Base-by-base conservation (phyloP, 2,329 filamentous ascomycete species). In the Dactylonectria estremocensis region DNA sequence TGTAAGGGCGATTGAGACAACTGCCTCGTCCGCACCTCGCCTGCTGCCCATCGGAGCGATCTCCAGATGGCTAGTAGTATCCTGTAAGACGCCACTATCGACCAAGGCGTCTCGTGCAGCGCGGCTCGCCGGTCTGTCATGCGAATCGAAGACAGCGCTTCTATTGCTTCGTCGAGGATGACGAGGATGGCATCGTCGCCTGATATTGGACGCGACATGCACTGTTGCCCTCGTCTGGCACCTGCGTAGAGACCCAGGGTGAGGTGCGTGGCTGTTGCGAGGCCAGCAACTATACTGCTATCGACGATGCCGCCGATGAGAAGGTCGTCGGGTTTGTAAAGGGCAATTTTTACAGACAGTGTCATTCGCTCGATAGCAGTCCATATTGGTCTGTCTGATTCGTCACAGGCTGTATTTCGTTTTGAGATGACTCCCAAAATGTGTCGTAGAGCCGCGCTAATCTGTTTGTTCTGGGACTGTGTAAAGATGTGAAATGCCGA, bases 261-360 rank as follows among this genome's bases (percentile, higher is more conserved):
- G 11, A 79, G 66, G 52, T 80, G 78, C 2, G 75, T 78, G 1
- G 77, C 72, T 8, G 77, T 72, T 48, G 78, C 78, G n/a, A 80
- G 66, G 2, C 78, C 78, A 8, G 77, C 78, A 1, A 76, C 68
- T 1, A 79, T 64, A 18, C 71, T 79, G 33, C 73, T 77, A 13
- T 80, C 78, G 9, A 80, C 77, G 20, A 80, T 78, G 2, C 79
- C 79, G 8, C 76, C 77, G n/a, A 80, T 76, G 5, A 80, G 61
- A 0, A 80, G 70, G 55, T 78, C 72, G 45, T 80, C 79, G 0
- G 79, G 79, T 18, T 75, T 77, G 57, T 74, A 80, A 11, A 80
- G 67, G 7, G 72, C 71, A 18, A 80, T 70, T 37, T 75, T 77
- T 2, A 77, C 67, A 0, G 77, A 76, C 16, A 76, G 60, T 20